Evolutionary conservation across 768 basidiomycete genomes (phyloP).

Genomic region (Kwoniella dendrophila): DNA sequence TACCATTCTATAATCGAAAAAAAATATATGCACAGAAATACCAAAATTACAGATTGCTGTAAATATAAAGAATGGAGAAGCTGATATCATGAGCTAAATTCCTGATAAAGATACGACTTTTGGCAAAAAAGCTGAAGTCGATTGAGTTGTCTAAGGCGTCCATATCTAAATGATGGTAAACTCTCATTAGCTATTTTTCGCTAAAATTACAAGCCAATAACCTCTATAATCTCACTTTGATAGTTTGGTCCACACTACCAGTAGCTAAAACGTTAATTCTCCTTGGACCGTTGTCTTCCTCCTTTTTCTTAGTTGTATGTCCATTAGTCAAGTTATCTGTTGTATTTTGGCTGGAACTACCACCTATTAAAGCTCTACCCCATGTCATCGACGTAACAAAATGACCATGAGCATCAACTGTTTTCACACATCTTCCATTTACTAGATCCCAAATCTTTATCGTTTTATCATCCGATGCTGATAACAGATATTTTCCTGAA

Average conservation of each 20-base stretch:
- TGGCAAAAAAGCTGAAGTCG: background rate
- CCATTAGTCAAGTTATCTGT: conserved; percentile 35
- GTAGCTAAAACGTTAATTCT: conserved; percentile 61
- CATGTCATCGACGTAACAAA: conserved; percentile 81
- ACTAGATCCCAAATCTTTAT: conserved; percentile 86
- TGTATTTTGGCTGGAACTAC: conserved; percentile 5
- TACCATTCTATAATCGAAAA: too few species aligned
- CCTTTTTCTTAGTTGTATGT: conserved; percentile 17
- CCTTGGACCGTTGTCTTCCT: conserved; percentile 44
- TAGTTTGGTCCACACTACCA: conserved; percentile 60
- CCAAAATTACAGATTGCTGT: too few species aligned
- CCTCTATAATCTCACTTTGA: conserved; percentile 53
- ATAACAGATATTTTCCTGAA: conserved; percentile 83
- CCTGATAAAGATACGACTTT: too few species aligned
- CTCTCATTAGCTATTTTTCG: background rate
- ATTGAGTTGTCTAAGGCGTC: background rate
- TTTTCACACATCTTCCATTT: conserved; percentile 82
- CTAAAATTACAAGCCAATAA: background rate
- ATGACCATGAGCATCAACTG: conserved; percentile 81
- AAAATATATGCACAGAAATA: too few species aligned
- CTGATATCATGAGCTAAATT: too few species aligned
- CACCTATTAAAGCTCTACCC: conserved; percentile 63
- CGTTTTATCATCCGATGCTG: conserved; percentile 88
- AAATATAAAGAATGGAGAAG: too few species aligned
- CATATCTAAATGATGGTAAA: conserved; percentile 12